Conservation (phyloP, 2,329 filamentous ascomycete species). For the Fragosphaeria purpurea region DNA sequence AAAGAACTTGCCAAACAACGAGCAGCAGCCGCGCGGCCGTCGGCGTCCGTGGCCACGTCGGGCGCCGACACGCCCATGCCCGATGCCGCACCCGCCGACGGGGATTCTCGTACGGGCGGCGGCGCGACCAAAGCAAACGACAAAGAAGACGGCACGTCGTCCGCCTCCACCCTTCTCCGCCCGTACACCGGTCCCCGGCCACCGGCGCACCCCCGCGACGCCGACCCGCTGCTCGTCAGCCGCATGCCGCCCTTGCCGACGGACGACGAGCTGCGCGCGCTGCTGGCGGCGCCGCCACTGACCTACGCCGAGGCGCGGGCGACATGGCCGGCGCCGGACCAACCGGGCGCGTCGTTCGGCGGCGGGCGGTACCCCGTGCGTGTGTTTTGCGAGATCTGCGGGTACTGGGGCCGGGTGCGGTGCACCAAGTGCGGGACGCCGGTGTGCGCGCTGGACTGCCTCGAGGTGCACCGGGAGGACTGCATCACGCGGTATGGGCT, state of each 20-base stretch:
- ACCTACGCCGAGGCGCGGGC: constrained; percentile 50
- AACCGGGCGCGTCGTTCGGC: constrained; percentile 20
- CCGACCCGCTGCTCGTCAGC: constrained; percentile 48
- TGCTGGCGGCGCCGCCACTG: constrained; percentile 55
- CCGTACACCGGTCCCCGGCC: constrained; percentile 24
- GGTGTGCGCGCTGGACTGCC: constrained; percentile 68
- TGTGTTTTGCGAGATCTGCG: constrained; percentile 68
- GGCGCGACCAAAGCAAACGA: background rate
- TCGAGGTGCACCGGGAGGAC: constrained; percentile 62
- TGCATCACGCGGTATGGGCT: constrained; percentile 55
- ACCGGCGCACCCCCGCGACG: constrained; percentile 36
- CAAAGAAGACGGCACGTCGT: background rate
- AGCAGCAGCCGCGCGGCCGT: background rate
- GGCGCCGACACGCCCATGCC: constrained; percentile 29
- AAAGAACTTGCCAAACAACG: constrained; percentile 3
- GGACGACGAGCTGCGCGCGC: constrained; percentile 50
- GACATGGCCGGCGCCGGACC: background rate
- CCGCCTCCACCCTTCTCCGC: constrained; percentile 22
- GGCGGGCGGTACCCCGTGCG: constrained; percentile 47
- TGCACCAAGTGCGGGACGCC: constrained; percentile 70
- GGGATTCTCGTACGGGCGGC: background rate
- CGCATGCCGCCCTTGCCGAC: constrained; percentile 48
- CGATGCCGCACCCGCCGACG: constrained; percentile 21
- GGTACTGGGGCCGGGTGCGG: constrained; percentile 68
- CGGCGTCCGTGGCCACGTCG: constrained; percentile 1